Base-by-base conservation (phyloP, 805 yeast genomes). In the Candida xiaguanensis region DNA sequence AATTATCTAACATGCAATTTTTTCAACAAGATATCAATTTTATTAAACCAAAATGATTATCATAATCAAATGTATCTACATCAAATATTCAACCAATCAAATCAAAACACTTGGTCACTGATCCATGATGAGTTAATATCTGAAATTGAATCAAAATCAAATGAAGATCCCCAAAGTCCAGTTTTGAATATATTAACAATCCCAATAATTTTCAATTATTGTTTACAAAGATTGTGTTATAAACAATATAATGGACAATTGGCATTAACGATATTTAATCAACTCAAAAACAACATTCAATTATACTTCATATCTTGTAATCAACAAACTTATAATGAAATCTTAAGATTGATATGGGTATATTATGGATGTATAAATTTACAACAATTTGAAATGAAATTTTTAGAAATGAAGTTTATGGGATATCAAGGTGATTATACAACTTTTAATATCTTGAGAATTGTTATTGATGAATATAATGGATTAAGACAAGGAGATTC, bases 311-410 rank as follows among this genome's bases (percentile, higher is more conserved):
- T 61, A 2, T 48, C 56, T 8, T 65, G 71, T 49, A 64, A 65
- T 48, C 73, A 68, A 47, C 61, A 55, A 14, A 67, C 73, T 2
- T 67, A 63, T 44, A 68, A 68, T 43, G 66, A 67, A 44, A 50
- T 68, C 4, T 44, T 68, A 31, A 55, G 60, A 37, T 48, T 58
- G 14, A 50, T 53, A 35, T 67, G 73, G 72, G 51, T 67, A 1
- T 67, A 49, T 46, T 51, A 50, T 35, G 74, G 74, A 14, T 65
- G 63, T 44, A 48, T 61, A 8, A 57, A 56, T 34, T 44, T 67
- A 18, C 58, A 58, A 41, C 61, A 56, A 15, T 51, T 68, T 17
- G 72, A 66, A 49, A 57, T 53, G 43, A 46, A 55, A 1, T 49
- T 48, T 20, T 52, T 56, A 38, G 74, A 68, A 45, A 68, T 68